Percentiles rank a stretch among this genome's conserved stretches.
These are phyloP conservation scores for Corylus avellana DNA, from an alignment of 306 rosid genomes.

Conservation along the genomic window DNA sequence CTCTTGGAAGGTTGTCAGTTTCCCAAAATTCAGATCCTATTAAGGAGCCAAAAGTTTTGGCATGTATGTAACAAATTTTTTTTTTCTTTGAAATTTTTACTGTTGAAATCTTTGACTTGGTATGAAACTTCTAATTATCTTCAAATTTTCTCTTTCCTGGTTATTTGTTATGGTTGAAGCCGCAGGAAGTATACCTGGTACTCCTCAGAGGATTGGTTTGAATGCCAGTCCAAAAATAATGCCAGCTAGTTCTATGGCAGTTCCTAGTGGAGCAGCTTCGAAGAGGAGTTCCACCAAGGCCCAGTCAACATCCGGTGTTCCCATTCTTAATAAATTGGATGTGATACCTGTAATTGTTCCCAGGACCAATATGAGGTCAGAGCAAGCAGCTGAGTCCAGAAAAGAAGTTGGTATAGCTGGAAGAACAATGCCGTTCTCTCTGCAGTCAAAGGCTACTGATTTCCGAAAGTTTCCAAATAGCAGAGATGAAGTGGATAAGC, in stretches of 20 bases:
- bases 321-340: constrained; percentile 67
- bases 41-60: constrained; percentile 73
- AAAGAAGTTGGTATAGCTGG: constrained; percentile 72
- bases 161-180: constrained; percentile 60
- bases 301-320: constrained; percentile 52
- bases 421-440: constrained; percentile 61
- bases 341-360: constrained; percentile 90
- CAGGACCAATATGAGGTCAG: constrained; percentile 69
- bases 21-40: constrained; percentile 82
- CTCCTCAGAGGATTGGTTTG: constrained; percentile 78
- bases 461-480: constrained; percentile 48
- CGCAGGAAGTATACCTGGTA: constrained; percentile 82
- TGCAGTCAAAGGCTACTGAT: constrained; percentile 72
- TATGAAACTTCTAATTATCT: constrained; percentile 23
- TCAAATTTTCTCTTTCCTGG: constrained; percentile 36
- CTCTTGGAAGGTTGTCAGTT: constrained; percentile 89
- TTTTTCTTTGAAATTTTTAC: background rate
- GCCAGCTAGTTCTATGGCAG: constrained; percentile 61
- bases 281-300: constrained; percentile 68
- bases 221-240: constrained; percentile 63
- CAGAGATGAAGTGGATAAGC: constrained; percentile 80
- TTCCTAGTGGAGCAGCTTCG: constrained; percentile 53
- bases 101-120: constrained; percentile 24
- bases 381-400: constrained; percentile 70
- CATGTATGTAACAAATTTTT: constrained; percentile 58